A percentile compares a stretch with the other conserved stretches of the same genome.
Conservation (phyloP, 2,329 filamentous ascomycete genomes). For the Scedosporium aurantiacum region DNA sequence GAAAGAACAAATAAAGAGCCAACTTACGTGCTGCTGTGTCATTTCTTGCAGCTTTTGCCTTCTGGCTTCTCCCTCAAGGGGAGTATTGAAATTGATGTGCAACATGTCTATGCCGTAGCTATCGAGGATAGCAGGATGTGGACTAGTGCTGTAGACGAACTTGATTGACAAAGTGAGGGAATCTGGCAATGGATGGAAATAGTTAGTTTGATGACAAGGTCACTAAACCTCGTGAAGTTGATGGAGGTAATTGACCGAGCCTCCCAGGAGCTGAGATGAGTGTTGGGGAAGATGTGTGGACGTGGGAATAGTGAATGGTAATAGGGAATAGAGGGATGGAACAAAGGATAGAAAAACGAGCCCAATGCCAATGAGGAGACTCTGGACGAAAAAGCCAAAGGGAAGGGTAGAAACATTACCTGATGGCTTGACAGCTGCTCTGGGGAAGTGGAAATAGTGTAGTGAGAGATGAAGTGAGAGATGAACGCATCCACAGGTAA, state of each 20-base stretch:
- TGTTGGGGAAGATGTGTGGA: no score
- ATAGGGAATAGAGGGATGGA: no score
- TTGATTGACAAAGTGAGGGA: no score
- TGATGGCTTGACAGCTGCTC: not conserved
- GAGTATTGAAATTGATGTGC: conserved; percentile 27
- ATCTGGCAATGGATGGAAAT: no score
- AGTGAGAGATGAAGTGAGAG: not conserved
- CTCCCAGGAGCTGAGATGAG: no score
- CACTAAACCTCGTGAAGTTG: no score
- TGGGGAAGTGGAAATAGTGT: not conserved
- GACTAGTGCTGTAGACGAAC: not conserved
- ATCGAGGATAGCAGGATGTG: not conserved
- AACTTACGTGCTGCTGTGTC: conserved; percentile 26
- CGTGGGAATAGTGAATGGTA: no score
- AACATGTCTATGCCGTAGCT: conserved; percentile 16
- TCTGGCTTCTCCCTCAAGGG: conserved; percentile 24
- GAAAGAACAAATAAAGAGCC: not conserved
- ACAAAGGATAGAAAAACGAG: no score
- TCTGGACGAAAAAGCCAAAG: not conserved
- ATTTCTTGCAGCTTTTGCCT: conserved; percentile 26
- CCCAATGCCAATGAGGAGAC: no score
- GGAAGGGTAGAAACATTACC: not conserved
- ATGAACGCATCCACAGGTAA: not conserved
- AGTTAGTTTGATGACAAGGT: no score
- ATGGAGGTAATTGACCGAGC: no score